Evolutionary conservation across 148 eudicot species (phyloP).

Genomic region (Salicornia ramosissima): DNA sequence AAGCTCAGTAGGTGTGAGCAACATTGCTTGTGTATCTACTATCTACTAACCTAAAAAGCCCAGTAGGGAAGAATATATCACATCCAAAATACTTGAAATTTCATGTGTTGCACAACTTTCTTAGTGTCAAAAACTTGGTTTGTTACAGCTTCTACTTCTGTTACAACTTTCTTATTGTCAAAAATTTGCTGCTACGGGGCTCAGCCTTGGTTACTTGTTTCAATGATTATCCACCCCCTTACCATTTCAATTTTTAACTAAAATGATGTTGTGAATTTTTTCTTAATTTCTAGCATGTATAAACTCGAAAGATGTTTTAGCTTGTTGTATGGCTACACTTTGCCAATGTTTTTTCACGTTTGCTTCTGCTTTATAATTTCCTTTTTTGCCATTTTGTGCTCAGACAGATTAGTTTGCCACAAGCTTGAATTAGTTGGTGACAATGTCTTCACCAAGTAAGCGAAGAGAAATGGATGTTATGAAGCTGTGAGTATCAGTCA

Average conservation of each 20-base stretch:
- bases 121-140: background rate
- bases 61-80: background rate
- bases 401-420: slow-evolving; percentile 2
- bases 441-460: slow-evolving; percentile 92
- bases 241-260: background rate
- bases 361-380: background rate
- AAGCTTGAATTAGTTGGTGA: slow-evolving; percentile 3
- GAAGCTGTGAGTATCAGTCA: slow-evolving; percentile 64
- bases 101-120: background rate
- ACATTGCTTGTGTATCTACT: background rate
- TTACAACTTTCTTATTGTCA: background rate
- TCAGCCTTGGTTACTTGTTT: background rate
- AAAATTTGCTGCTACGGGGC: background rate
- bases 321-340: background rate
- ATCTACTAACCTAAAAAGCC: background rate
- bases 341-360: background rate
- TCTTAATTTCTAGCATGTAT: background rate
- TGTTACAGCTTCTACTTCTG: background rate
- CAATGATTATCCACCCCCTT: background rate
- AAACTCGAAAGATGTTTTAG: background rate
- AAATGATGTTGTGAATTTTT: background rate
- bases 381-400: slow-evolving; percentile 7
- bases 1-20: background rate
- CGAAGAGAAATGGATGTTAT: slow-evolving; percentile 99
- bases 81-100: background rate